Evolutionary conservation across 1,284 basidiomycete species (phyloP), one percentile per base, ranked within the genome.

Genomic region (Austroboletus novae-zelandiae): DNA sequence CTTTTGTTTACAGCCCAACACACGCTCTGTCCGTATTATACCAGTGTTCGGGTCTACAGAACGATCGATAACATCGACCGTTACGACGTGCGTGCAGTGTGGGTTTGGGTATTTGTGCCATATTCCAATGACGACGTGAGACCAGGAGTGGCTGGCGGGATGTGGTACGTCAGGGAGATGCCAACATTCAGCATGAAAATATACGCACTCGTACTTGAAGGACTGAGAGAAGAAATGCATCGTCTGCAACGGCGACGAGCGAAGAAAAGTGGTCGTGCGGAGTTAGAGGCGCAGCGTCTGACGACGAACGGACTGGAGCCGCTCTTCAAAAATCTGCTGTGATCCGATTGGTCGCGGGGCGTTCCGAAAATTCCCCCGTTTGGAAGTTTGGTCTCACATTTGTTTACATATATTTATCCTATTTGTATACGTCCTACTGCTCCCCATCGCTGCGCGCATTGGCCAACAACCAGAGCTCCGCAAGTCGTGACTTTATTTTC

Each of bases 81-180:
- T 93, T 53, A 97, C 73, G 65, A 99, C 90, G 70, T 99, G 96
- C 11, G 91, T 80, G 7, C 96, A 92, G 61, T 92, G 91, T 39
- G 96, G 95, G 70, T 98, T 99, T 5, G 97, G 96, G 69, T 99
- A 99, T 57, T 96, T 88, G 55, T 98, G 78, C 64, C 94, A 94
- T 76, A 92, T 98, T 14, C 95, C 95, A 56, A 95, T 79, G 34
- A 92, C 86, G 50, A 96, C 91, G 54, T 93, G 93, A 50, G 90
- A 80, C 89, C 91, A 94, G 67, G 89, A 80, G 81, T 92, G 89
- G 77, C 90, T 92, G 66, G 9, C 39, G 3, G 14, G 40, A 15
- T 9, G 9, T 20, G 20, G 13, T 9, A 8, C 17, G 17, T 35
- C 29, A 14, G n/a, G 5, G 18, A 6, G 31, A 23, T 23, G 20